A percentile compares a stretch with the other conserved stretches of the same genome.
These are phyloP conservation scores for Gossypium longicalyx DNA, from an alignment of 345 rosid species.

Conservation along the genomic window DNA sequence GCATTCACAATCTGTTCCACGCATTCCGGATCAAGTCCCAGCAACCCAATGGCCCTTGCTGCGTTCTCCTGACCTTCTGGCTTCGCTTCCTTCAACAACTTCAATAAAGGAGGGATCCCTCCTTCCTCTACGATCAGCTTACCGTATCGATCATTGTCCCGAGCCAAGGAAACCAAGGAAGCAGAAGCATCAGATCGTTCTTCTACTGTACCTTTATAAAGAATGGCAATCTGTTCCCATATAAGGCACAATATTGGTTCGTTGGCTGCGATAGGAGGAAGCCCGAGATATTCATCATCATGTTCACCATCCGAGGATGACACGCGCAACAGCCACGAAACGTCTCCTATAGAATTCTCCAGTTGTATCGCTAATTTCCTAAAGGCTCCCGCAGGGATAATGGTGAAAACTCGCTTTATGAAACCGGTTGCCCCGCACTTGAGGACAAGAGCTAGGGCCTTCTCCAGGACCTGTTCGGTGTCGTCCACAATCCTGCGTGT, in stretches of 20 bases:
- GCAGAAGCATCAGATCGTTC: conserved; percentile 74
- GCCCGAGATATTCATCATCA: conserved; percentile 62
- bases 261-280: conserved; percentile 82
- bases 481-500: conserved; percentile 71
- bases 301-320: conserved; percentile 52
- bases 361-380: conserved; percentile 57
- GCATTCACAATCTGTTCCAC: conserved; percentile 75
- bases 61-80: conserved; percentile 79
- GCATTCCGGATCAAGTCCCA: conserved; percentile 71
- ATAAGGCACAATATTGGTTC: conserved; percentile 80
- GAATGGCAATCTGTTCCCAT: conserved; percentile 83
- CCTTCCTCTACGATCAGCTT: conserved; percentile 85
- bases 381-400: conserved; percentile 77
- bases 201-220: conserved; percentile 54
- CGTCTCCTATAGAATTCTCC: conserved; percentile 78
- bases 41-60: conserved; percentile 36
- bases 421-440: conserved; percentile 70
- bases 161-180: conserved; percentile 52
- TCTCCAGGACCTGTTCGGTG: conserved; percentile 69
- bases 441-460: conserved; percentile 49
- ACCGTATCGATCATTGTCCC: conserved; percentile 72
- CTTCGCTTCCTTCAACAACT: conserved; percentile 67
- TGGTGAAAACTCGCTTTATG: conserved; percentile 68
- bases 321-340: conserved; percentile 71
- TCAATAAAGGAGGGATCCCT: conserved; percentile 72